Evolutionary conservation across 1,284 basidiomycete genomes (phyloP), one percentile per base, ranked within the genome.

Genomic region (Irpex lacteus): DNA sequence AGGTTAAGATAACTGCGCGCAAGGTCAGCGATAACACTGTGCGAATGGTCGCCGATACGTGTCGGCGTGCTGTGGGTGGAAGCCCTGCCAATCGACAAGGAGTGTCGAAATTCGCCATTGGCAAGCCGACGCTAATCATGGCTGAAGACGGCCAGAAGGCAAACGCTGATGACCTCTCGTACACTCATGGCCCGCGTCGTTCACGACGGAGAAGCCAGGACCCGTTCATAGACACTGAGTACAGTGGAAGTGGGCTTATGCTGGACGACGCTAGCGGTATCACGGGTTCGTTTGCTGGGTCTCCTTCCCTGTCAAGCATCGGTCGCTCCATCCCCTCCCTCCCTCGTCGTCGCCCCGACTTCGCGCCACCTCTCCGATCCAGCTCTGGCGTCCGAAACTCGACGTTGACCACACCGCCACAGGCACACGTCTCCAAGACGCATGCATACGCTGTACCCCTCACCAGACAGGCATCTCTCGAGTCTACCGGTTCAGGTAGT

Each of bases 321-420:
- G 82, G 80, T 18, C 80, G 82, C 53, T 90, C 89, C 5, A 81
- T 79, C 18, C 80, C 82, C 54, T 90, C 89, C 5, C 86, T 89
- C 63, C 88, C 88, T n/a, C 80, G 83, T 49, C 78, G 88, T 50
- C 79, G 88, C 63, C 81, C 86, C 0, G 88, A 90, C 73, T 90
- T 90, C 70, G 85, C 77, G 6, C 21, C 40, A 55, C 55, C 8
- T 57, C 60, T 8, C 58, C 40, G 56, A 38, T 47, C 55, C 21
- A 64, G 50, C 55, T 65, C 9, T 36, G 54, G 54, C 4, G 34
- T 56, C 9, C 21, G 54, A 18, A 36, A 32, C n/a, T 8, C 54
- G 21, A 21, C 26, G n/a, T 52, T 70, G 57, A 66, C 66, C 38
- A 66, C 69, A 8, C 69, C 68, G 2, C 68, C 66, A 2, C 61